Conservation (phyloP, 2,329 filamentous ascomycete genomes). For the Stagonosporopsis rhizophila region DNA sequence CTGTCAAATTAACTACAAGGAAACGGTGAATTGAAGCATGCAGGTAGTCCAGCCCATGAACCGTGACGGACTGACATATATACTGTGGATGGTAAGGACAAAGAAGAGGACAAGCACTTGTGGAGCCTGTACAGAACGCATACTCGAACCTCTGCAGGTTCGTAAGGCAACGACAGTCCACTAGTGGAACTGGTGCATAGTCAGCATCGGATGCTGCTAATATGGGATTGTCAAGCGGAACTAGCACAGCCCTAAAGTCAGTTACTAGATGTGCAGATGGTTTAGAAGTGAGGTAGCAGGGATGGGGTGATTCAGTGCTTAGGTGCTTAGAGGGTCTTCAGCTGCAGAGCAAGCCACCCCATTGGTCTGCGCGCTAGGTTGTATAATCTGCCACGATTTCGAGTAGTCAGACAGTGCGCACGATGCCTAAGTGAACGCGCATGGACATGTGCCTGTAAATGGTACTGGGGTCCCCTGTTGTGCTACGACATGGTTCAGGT, state of each 20-base stretch:
- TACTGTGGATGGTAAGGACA: conserved; percentile 27
- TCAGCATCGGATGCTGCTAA: conserved; percentile 43
- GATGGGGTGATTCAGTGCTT: conserved; percentile 37
- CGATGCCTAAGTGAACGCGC: conserved; percentile 17
- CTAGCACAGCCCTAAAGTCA: conserved; percentile 47
- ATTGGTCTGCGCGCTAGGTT: conserved; percentile 33
- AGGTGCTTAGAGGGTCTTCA: conserved; percentile 44
- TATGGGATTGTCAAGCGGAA: conserved; percentile 38
- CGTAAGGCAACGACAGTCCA: conserved; percentile 45
- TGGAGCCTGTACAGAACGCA: conserved; percentile 39
- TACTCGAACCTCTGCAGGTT: conserved; percentile 41
- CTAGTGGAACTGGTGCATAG: conserved; percentile 45
- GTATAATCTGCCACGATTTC: conserved; percentile 28
- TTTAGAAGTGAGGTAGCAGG: conserved; percentile 41
- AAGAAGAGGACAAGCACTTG: conserved; percentile 25
- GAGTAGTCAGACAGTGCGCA: conserved; percentile 20
- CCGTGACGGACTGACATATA: conserved; percentile 43
- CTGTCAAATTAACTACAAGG: conserved; percentile 17
- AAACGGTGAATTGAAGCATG: conserved; percentile 19
- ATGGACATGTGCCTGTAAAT: conserved; percentile 22
- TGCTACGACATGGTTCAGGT: conserved; percentile 12
- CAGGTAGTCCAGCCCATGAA: conserved; percentile 23
- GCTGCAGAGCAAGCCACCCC: conserved; percentile 30
- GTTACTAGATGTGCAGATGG: conserved; percentile 35
- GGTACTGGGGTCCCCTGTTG: conserved; percentile 8